Percentiles rank a stretch among this genome's conserved stretches.
These are phyloP conservation scores for Penicillium sp. DNA, from an alignment of 2,329 filamentous ascomycete genomes.

Conservation along the genomic window DNA sequence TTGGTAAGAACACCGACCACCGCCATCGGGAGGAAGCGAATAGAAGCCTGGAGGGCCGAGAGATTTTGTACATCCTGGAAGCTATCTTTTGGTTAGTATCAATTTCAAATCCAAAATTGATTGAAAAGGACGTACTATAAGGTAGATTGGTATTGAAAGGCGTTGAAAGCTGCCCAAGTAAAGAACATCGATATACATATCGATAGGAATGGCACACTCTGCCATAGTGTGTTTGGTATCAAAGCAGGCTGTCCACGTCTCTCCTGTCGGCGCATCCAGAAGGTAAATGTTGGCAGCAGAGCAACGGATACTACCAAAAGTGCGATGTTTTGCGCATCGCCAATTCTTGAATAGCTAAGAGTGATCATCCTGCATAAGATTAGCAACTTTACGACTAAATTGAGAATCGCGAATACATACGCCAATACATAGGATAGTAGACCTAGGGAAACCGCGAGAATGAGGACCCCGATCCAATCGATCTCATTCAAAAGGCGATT, in stretches of 20 bases:
- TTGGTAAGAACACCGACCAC: slow-evolving; percentile 45
- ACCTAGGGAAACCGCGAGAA: slow-evolving; percentile 4
- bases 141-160: slow-evolving; percentile 15
- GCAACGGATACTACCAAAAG: background rate
- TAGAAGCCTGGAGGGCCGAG: background rate
- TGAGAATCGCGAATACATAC: background rate
- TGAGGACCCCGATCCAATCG: slow-evolving; percentile 17
- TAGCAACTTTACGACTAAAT: background rate
- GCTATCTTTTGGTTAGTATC: no score
- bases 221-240: slow-evolving; percentile 39
- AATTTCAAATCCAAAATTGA: no score
- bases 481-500: slow-evolving; percentile 5
- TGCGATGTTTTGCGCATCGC: background rate
- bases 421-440: slow-evolving; percentile 16
- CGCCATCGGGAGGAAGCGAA: slow-evolving; percentile 20
- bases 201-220: slow-evolving; percentile 30
- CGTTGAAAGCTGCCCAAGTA: slow-evolving; percentile 32
- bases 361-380: background rate
- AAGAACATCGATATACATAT: slow-evolving; percentile 37
- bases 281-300: background rate
- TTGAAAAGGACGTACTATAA: background rate
- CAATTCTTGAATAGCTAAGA: background rate
- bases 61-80: background rate
- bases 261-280: background rate
- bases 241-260: slow-evolving; percentile 20